phyloP scores from a whole-genome alignment of 495 filamentous ascomycete genomes.

The Ramalina intermedia region DNA sequence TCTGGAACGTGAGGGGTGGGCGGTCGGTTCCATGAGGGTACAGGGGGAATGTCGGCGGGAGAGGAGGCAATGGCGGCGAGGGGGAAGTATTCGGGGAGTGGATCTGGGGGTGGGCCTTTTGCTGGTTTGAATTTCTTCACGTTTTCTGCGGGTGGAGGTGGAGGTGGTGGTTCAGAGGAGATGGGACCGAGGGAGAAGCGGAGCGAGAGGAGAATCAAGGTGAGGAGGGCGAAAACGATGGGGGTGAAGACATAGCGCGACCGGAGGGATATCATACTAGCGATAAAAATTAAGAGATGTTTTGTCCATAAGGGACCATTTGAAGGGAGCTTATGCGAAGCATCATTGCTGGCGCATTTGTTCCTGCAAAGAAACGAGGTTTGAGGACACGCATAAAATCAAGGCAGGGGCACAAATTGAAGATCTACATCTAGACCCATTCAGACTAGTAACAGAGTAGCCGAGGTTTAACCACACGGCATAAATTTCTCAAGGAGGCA shows the following conservation, averaged over 20 bases:
- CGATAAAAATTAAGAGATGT: background rate
- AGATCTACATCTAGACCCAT: no score
- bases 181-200: background rate
- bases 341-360: no score
- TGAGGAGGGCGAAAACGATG: slow-evolving; percentile 7
- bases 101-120: slow-evolving; percentile 4
- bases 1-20: slow-evolving; percentile 12
- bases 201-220: slow-evolving; percentile 8
- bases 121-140: slow-evolving; percentile 7
- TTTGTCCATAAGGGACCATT: no score
- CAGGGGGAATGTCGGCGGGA: slow-evolving; percentile 14
- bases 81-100: slow-evolving; percentile 15
- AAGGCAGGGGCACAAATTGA: no score
- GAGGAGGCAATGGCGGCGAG: slow-evolving; percentile 12
- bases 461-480: no score
- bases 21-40: slow-evolving; percentile 14
- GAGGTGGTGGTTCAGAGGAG: background rate
- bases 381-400: no score
- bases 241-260: slow-evolving; percentile 11
- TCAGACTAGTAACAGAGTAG: no score
- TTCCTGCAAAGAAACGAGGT: no score
- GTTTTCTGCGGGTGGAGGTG: background rate
- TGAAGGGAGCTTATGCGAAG: no score
- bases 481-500: no score
- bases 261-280: slow-evolving; percentile 5